Conservation (phyloP, 73 alveolate species). For the Durusdinium trenchii region DNA sequence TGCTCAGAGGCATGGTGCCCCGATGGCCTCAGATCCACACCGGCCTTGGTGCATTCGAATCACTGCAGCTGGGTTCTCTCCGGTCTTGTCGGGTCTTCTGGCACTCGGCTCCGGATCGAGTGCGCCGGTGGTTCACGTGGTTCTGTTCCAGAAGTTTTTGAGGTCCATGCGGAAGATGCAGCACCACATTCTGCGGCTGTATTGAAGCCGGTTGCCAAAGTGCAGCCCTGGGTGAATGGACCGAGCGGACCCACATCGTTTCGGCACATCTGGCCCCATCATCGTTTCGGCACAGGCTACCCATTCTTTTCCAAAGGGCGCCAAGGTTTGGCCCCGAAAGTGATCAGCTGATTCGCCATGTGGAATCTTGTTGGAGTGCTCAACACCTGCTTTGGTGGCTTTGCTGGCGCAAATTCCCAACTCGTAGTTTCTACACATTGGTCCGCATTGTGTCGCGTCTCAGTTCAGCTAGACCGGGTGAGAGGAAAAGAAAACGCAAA, state of each 20-base stretch:
- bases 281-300: not conserved
- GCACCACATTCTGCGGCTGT: conserved; percentile 70
- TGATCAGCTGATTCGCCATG: not conserved
- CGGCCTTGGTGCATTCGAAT: not conserved
- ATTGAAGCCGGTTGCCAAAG: conserved; percentile 1
- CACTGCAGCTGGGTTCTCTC: too few relatives aligned
- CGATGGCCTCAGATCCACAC: not conserved
- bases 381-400: not conserved
- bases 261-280: not conserved
- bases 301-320: not conserved
- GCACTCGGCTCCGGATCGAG: too few relatives aligned
- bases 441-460: too few relatives aligned
- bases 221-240: not conserved
- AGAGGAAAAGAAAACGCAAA: too few relatives aligned
- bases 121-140: not conserved
- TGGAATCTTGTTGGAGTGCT: not conserved
- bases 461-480: too few relatives aligned
- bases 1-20: not conserved
- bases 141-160: not conserved
- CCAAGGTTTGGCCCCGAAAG: too few relatives aligned
- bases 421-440: too few relatives aligned
- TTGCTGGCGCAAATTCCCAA: too few relatives aligned
- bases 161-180: conserved; percentile 90
- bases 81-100: too few relatives aligned
- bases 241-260: not conserved